Evolutionary conservation across 257 asterid genomes (phyloP).

Genomic region (Forsythia viridissima): DNA sequence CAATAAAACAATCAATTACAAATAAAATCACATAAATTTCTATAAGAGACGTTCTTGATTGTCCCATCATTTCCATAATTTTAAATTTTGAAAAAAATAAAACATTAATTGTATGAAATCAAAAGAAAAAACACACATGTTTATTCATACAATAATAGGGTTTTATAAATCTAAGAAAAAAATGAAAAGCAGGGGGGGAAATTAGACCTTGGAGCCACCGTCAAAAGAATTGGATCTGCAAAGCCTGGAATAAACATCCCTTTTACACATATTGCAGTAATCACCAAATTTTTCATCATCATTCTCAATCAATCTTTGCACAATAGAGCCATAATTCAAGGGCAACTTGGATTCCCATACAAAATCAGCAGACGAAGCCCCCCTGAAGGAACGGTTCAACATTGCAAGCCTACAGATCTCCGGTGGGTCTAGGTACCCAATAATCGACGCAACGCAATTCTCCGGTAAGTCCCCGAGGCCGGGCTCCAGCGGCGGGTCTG

Average conservation of each 20-base stretch:
- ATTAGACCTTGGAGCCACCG: conserved; percentile 67
- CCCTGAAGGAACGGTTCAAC: conserved; percentile 68
- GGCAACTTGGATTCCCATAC: conserved; percentile 88
- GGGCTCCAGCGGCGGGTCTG: conserved; percentile 25
- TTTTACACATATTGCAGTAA: conserved; percentile 40
- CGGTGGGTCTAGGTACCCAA: conserved; percentile 72
- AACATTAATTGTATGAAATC: background rate
- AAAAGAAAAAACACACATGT: too few species aligned
- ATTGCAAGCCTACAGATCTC: conserved; percentile 74
- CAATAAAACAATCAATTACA: background rate
- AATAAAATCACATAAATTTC: background rate
- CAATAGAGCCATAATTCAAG: conserved; percentile 54
- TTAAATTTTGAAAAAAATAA: background rate
- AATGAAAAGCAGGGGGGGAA: background rate
- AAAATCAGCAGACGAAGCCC: conserved; percentile 80
- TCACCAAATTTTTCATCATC: background rate
- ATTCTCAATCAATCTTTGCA: conserved; percentile 45
- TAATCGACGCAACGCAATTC: conserved; percentile 70
- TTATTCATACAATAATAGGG: background rate
- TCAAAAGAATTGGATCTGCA: conserved; percentile 63
- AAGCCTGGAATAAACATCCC: conserved; percentile 56
- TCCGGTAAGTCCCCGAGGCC: conserved; percentile 77
- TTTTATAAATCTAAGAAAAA: background rate
- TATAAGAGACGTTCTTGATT: background rate
- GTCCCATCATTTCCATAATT: background rate